Evolutionary conservation across 352 stramenopile species (phyloP).

Genomic region (Phytophthora europaea): DNA sequence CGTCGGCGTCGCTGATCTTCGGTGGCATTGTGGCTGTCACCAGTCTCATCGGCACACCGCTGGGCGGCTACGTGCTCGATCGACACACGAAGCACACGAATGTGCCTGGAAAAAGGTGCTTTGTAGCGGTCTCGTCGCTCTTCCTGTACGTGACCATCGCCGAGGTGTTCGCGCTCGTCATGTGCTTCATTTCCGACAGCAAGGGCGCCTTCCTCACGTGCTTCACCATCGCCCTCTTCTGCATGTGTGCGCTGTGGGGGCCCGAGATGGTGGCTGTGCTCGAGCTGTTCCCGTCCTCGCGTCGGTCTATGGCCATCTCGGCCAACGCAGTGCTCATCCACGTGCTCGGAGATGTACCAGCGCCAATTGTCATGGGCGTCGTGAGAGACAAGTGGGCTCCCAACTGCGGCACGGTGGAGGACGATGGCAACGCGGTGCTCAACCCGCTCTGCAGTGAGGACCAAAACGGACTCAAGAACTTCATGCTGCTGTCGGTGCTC

Average conservation of each 20-base stretch:
- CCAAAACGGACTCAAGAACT: slow-evolving; percentile 55
- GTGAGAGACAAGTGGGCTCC: slow-evolving; percentile 90
- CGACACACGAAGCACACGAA: slow-evolving; percentile 48
- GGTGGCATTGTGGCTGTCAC: slow-evolving; percentile 65
- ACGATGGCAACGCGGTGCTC: slow-evolving; percentile 48
- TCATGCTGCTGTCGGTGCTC: slow-evolving; percentile 63
- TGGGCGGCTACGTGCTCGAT: slow-evolving; percentile 77
- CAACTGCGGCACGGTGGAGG: slow-evolving; percentile 67
- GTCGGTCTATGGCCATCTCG: slow-evolving; percentile 83
- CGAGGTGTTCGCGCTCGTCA: slow-evolving; percentile 52
- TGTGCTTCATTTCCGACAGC: slow-evolving; percentile 49
- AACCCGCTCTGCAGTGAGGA: slow-evolving; percentile 63
- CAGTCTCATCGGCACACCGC: slow-evolving; percentile 82
- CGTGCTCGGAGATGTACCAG: slow-evolving; percentile 91
- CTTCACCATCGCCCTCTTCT: slow-evolving; percentile 61
- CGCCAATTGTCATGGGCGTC: slow-evolving; percentile 87
- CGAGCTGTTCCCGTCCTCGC: slow-evolving; percentile 74
- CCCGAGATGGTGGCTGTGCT: slow-evolving; percentile 81
- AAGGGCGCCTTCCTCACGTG: slow-evolving; percentile 60
- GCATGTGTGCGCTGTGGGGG: slow-evolving; percentile 65
- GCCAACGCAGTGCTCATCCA: slow-evolving; percentile 89
- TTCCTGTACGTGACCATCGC: slow-evolving; percentile 59
- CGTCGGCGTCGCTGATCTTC: slow-evolving; percentile 78
- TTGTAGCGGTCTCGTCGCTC: slow-evolving; percentile 52
- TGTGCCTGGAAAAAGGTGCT: slow-evolving; percentile 44